Percentiles rank a stretch among this genome's conserved stretches.
Evolutionary conservation across 2,329 filamentous ascomycete genomes (phyloP).

Genomic region (Pseudocercospora cruenta): DNA sequence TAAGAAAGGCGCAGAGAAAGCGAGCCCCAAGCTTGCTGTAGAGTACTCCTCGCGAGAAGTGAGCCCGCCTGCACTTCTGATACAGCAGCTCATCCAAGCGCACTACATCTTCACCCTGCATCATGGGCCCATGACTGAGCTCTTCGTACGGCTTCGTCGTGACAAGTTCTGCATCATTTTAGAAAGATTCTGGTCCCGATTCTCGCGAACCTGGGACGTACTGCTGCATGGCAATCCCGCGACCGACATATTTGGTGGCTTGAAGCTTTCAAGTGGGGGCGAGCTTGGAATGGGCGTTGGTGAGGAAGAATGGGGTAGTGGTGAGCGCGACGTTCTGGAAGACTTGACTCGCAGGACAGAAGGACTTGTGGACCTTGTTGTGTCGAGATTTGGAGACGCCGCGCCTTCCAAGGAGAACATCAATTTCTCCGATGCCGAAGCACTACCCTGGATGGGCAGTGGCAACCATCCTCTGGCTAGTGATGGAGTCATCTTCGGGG

Average conservation of each 20-base stretch:
- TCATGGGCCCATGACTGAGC: constrained; percentile 72
- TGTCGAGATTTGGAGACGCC: constrained; percentile 78
- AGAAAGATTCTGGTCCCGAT: constrained; percentile 78
- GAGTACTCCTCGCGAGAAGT: constrained; percentile 92
- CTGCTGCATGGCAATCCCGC: constrained; percentile 87
- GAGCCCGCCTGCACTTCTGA: constrained; percentile 75
- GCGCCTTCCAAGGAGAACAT: constrained; percentile 39
- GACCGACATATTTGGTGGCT: constrained; percentile 74
- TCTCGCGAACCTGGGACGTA: constrained; percentile 76
- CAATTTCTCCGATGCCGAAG: constrained; percentile 32
- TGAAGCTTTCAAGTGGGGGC: constrained; percentile 86
- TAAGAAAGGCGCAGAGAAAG: constrained; percentile 30
- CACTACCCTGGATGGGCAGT: constrained; percentile 70
- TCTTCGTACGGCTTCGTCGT: constrained; percentile 68
- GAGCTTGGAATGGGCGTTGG: constrained; percentile 93
- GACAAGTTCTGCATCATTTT: constrained; percentile 72
- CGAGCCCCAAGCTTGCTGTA: constrained; percentile 46
- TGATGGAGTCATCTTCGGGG: constrained; percentile 86
- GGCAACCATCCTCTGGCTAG: constrained; percentile 69
- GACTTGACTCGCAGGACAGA: constrained; percentile 79
- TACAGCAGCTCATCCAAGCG: constrained; percentile 80
- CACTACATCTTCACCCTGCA: constrained; percentile 86
- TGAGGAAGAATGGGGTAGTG: constrained; percentile 92
- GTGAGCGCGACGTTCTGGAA: constrained; percentile 89
- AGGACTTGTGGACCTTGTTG: constrained; percentile 83